Evolutionary conservation across 2,329 filamentous ascomycete genomes (phyloP).

Genomic region (Orbilia blumenaviensis): DNA sequence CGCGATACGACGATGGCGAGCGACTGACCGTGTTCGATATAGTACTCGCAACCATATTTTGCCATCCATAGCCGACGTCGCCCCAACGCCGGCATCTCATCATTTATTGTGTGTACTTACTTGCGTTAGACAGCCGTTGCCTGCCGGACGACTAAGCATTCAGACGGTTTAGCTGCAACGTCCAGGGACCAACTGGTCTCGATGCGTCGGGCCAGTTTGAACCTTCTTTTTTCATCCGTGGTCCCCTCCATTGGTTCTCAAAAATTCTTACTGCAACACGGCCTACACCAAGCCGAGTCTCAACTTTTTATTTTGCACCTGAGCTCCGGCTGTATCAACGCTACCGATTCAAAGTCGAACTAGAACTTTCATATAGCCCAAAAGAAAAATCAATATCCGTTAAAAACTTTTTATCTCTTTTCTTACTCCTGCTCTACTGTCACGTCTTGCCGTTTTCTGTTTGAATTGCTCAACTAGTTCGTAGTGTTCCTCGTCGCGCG

Average conservation of each 20-base stretch:
- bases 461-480: neutral
- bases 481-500: neutral
- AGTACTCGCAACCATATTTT: neutral
- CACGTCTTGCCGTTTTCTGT: neutral
- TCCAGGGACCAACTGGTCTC: neutral
- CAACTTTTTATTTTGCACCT: neutral
- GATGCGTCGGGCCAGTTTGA: neutral
- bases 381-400: neutral
- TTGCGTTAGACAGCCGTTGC: slow-evolving; percentile 1
- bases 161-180: neutral
- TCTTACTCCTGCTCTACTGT: neutral
- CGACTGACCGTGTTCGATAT: neutral
- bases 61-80: neutral
- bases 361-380: neutral
- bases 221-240: slow-evolving; percentile 10
- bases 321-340: neutral
- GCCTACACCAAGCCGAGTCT: neutral
- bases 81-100: neutral
- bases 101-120: neutral
- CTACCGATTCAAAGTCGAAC: neutral
- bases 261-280: slow-evolving; percentile 12
- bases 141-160: neutral
- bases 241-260: neutral
- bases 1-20: neutral
- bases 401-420: neutral